phyloP scores from a whole-genome alignment of 345 rosid species.

The Combretum micranthum region DNA sequence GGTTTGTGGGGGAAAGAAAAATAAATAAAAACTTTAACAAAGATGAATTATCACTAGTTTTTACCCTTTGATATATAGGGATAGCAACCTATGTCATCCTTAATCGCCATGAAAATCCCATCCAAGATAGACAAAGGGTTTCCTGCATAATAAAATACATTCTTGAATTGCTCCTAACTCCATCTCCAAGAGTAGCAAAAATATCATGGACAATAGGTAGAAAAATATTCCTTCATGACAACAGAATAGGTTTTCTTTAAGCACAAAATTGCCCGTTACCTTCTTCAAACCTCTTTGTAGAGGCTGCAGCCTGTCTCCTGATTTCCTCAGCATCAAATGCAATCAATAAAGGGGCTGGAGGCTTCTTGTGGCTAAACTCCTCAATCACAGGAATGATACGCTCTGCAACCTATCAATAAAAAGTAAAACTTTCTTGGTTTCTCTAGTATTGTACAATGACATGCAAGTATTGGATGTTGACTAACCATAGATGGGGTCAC shows the following conservation, averaged over 20 bases:
- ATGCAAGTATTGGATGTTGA: conserved; percentile 1
- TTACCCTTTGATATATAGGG: conserved; percentile 71
- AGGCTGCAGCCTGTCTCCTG: conserved; percentile 74
- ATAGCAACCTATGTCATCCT: conserved; percentile 81
- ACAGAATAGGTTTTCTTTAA: neutral
- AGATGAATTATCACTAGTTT: neutral
- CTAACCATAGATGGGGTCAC: conserved; percentile 63
- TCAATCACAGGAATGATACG: conserved; percentile 42
- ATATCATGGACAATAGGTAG: no score
- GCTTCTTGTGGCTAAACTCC: conserved; percentile 47
- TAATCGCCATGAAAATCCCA: conserved; percentile 80
- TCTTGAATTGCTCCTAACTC: conserved; percentile 5
- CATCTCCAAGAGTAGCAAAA: no score
- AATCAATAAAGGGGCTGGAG: conserved; percentile 56
- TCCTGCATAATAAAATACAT: conserved; percentile 40
- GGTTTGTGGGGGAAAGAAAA: no score
- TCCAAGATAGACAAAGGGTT: conserved; percentile 68
- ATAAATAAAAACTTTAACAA: neutral
- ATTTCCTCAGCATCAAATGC: conserved; percentile 51
- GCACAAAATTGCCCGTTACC: conserved; percentile 31
- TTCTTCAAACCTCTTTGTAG: conserved; percentile 72
- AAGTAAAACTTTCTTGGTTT: conserved; percentile 2
- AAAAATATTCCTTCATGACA: neutral
- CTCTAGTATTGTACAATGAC: neutral
- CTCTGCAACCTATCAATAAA: conserved; percentile 56